Percentiles rank a stretch among this genome's conserved stretches.
Evolutionary conservation across 768 basidiomycete genomes (phyloP).

Genomic region (Suillus brevipes): DNA sequence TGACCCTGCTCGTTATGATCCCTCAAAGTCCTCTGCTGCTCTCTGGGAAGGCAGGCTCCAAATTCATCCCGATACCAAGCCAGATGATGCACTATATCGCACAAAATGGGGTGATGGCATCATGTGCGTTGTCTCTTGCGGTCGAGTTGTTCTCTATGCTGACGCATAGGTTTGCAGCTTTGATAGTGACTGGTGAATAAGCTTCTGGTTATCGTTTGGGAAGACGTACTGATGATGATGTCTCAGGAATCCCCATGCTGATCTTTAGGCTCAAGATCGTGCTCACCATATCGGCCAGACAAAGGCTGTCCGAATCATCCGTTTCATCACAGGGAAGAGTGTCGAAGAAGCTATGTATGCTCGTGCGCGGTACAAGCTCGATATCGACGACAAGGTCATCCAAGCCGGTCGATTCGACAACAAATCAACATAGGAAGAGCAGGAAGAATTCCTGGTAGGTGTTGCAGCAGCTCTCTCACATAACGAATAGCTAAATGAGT

Average conservation of each 20-base stretch:
- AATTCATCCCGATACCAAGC: too few species aligned
- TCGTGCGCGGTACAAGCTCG: conserved; percentile 92
- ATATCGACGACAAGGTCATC: conserved; percentile 99
- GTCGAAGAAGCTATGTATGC: conserved; percentile 98
- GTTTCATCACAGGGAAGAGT: conserved; percentile 97
- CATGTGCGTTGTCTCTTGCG: conserved; percentile 57
- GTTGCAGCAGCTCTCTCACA: conserved; percentile 5
- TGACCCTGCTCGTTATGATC: too few species aligned
- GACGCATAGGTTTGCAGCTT: conserved; percentile 46
- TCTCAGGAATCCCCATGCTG: conserved; percentile 94
- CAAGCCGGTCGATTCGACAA: conserved; percentile 99
- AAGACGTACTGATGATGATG: conserved; percentile 5
- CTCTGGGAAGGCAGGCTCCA: too few species aligned
- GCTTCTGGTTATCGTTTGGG: neutral
- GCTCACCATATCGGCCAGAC: conserved; percentile 99
- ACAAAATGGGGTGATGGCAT: too few species aligned
- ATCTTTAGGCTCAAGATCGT: conserved; percentile 99
- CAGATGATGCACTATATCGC: too few species aligned
- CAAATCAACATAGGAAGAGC: conserved; percentile 96
- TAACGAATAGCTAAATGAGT: conserved; percentile 12
- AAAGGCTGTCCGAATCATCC: conserved; percentile 92
- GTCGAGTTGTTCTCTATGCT: conserved; percentile 11
- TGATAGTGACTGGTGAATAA: conserved; percentile 67
- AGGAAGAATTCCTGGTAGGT: conserved; percentile 89
- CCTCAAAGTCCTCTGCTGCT: too few species aligned